A percentile compares a stretch with the other conserved stretches of the same genome.
phyloP scores from a whole-genome alignment of 2,329 filamentous ascomycete genomes.

The Alternaria hordeiaustralica region DNA sequence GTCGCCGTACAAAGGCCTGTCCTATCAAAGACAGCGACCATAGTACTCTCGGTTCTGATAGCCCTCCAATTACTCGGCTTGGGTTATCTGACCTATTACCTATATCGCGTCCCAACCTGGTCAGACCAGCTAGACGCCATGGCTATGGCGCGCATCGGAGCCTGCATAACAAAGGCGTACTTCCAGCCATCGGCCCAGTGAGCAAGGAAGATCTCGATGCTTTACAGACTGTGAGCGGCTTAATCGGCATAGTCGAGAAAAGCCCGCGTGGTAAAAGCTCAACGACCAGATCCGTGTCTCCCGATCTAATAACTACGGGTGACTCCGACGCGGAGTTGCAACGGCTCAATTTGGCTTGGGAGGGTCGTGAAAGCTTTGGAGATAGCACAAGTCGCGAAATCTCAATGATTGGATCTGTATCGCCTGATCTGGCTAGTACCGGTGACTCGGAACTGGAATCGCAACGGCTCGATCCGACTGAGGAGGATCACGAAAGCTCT shows the following conservation, averaged over 20 bases:
- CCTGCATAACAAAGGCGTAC: background rate
- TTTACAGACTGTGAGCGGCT: background rate
- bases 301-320: background rate
- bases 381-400: no score
- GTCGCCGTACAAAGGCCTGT: background rate
- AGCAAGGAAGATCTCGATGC: background rate
- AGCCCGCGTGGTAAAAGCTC: background rate
- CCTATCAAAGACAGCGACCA: rapidly evolving
- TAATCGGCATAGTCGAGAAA: background rate
- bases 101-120: background rate
- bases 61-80: background rate
- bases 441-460: no score
- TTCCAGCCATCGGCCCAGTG: background rate
- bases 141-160: background rate
- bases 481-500: no score
- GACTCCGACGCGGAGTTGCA: background rate
- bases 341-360: background rate
- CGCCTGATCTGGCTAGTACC: no score
- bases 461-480: no score
- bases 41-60: background rate
- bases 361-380: background rate
- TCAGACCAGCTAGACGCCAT: background rate
- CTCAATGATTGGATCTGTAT: no score
- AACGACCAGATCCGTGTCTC: background rate
- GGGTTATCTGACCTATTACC: background rate